Evolutionary conservation across 768 basidiomycete genomes (phyloP).

Genomic region (Sarcodon aspratus): DNA sequence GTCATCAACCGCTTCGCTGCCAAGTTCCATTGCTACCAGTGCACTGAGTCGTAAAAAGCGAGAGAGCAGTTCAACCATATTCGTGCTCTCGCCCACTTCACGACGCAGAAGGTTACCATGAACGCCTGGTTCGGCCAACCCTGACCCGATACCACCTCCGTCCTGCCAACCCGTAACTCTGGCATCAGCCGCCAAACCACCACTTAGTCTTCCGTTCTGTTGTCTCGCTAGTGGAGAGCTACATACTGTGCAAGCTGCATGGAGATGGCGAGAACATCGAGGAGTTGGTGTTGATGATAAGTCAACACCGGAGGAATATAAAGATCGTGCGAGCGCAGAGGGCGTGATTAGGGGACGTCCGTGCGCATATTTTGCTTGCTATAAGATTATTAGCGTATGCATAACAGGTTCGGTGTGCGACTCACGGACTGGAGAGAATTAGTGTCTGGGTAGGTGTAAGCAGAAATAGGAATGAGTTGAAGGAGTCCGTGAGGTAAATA

Average conservation of each 20-base stretch:
- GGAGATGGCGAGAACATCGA: constrained; percentile 65
- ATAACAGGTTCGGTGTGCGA: neutral
- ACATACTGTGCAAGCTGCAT: constrained; percentile 67
- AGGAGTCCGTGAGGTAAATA: neutral
- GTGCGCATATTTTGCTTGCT: neutral
- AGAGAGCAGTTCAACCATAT: constrained; percentile 52
- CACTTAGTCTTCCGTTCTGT: neutral
- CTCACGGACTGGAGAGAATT: constrained; percentile 11
- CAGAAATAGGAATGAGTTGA: constrained; percentile 4
- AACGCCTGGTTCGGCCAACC: constrained; percentile 44
- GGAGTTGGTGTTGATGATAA: constrained; percentile 48
- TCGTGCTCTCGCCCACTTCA: constrained; percentile 37
- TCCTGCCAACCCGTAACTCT: constrained; percentile 69
- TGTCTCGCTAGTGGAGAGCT: constrained; percentile 19
- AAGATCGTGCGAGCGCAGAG: constrained; percentile 27
- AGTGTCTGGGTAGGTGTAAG: constrained; percentile 9
- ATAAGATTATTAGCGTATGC: too few species aligned
- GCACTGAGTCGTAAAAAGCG: constrained; percentile 72
- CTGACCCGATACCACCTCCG: constrained; percentile 62
- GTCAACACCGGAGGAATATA: constrained; percentile 55
- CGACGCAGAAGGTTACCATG: constrained; percentile 51
- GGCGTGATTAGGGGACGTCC: constrained; percentile 8
- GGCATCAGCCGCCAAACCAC: constrained; percentile 5
- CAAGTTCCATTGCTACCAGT: constrained; percentile 67
- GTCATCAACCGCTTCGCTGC: constrained; percentile 42